phyloP scores from a whole-genome alignment of 2,329 filamentous ascomycete genomes.

The Nannizzia gypsea region DNA sequence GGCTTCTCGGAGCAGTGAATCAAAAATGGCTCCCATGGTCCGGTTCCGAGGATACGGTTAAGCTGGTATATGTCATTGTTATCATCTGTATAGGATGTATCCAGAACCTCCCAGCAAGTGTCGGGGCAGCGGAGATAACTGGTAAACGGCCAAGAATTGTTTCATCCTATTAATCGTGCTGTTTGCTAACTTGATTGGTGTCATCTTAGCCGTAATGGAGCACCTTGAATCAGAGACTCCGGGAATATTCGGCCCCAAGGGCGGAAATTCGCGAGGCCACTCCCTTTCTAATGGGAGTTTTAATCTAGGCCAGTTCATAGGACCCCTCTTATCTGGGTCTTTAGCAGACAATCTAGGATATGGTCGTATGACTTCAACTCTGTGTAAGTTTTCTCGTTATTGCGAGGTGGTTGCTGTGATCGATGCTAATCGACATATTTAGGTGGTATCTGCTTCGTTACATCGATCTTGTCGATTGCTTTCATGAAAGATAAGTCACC shows the following conservation, averaged over 20 bases:
- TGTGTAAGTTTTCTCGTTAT: neutral
- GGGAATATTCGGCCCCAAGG: neutral
- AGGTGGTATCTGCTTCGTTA: neutral
- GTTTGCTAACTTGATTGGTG: neutral
- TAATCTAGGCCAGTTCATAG: neutral
- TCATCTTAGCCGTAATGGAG: neutral
- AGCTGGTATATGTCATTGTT: neutral
- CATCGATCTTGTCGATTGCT: neutral
- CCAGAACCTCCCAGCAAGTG: neutral
- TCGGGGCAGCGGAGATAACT: neutral
- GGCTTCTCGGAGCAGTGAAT: neutral
- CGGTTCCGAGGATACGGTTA: neutral
- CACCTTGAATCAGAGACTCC: neutral
- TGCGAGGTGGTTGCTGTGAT: neutral
- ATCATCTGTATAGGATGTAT: neutral
- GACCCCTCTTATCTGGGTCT: neutral
- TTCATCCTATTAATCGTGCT: neutral
- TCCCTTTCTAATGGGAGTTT: neutral
- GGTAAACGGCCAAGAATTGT: neutral
- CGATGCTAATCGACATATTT: neutral
- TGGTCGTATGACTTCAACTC: neutral
- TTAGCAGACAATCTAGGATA: neutral
- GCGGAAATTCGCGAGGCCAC: neutral
- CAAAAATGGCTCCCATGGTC: neutral
- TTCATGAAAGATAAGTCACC: neutral